A percentile compares a stretch with the other conserved stretches of the same genome.
Evolutionary conservation across 192 early-diverging fungal genomes (phyloP).

Genomic region (Entomortierella beljakovae): DNA sequence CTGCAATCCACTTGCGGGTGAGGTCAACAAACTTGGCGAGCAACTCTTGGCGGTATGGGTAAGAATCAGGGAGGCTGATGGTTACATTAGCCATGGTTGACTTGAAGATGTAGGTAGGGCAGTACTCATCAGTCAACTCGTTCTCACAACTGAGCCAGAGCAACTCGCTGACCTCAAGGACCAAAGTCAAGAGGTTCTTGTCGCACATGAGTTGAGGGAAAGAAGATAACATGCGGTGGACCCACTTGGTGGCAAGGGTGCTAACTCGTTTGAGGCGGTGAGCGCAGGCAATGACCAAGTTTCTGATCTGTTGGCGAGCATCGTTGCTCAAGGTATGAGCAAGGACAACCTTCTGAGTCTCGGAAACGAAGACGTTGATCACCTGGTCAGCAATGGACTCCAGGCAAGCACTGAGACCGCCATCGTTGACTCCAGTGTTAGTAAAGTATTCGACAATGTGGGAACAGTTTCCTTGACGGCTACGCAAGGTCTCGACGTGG

Average conservation of each 20-base stretch:
- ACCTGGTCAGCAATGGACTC: conserved; percentile 82
- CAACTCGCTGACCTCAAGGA: conserved; percentile 89
- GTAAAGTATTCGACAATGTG: conserved; percentile 83
- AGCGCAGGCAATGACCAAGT: conserved; percentile 72
- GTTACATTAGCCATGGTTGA: conserved; percentile 70
- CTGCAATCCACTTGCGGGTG: conserved; percentile 74
- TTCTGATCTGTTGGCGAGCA: conserved; percentile 64
- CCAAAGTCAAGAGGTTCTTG: conserved; percentile 67
- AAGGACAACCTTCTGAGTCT: conserved; percentile 54
- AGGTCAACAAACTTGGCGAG: conserved; percentile 67
- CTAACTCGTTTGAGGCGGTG: conserved; percentile 78
- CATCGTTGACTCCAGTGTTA: conserved; percentile 85
- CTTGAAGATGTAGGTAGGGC: conserved; percentile 74
- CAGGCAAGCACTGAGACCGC: conserved; percentile 77
- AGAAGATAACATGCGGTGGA: conserved; percentile 65
- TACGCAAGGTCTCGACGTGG: conserved; percentile 86
- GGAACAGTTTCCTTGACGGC: conserved; percentile 72
- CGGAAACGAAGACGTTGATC: conserved; percentile 60
- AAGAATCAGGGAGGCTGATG: conserved; percentile 78
- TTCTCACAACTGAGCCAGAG: conserved; percentile 83
- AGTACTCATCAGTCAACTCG: conserved; percentile 81
- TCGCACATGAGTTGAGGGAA: conserved; percentile 88
- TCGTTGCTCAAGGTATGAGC: conserved; percentile 59
- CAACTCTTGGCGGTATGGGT: conserved; percentile 75
- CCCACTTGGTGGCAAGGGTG: conserved; percentile 69